Evolutionary conservation across 1,284 basidiomycete species (phyloP), one percentile per base, ranked within the genome.

Genomic region (Mycosarcoma mackinlayi): DNA sequence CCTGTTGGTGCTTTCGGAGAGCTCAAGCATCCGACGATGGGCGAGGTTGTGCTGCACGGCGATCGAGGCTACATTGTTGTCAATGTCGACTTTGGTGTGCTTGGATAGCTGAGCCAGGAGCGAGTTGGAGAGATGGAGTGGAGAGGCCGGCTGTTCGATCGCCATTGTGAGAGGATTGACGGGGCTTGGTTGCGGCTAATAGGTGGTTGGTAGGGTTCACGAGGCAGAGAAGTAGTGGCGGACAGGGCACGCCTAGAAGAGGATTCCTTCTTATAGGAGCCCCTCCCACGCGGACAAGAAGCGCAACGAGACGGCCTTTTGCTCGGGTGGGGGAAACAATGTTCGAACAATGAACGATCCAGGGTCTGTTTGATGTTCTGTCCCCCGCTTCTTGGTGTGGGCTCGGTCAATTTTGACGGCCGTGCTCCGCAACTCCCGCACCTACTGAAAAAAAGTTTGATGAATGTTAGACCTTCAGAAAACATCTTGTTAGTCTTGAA

Each of bases 61-160:
- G 13, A 63, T 44, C 6, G 53, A 56, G 21, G 52, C 47, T 14
- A 50, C 52, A 50, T 63, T 63, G 48, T 63, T 63, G 60, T 56
- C 53, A 14, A 63, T 63, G 27, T 63, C 53, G 35, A 63, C 37
- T 13, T 45, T 63, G 6, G 41, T 50, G 37, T 51, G 28, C 21
- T 28, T 44, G 7, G 40, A 52, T 13, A 63, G 19, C 35, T 50
- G 47, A 16, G 48, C 34, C 21, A 63, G 45, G 14, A 63, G 60
- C 28, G 60, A 63, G 19, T 50, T 46, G 41, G 60, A 54, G 24
- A 63, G 37, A 37, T 63, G 60, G 23, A 51, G 24, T 31, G 45
- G 31, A 24, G 40, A 35, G 35, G 19, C 3, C 5, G 52, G 19
- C 23, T 50, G 39, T 13, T 45, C 40, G 24, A 51, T 8, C 6